Evolutionary conservation across 805 yeast genomes (phyloP).

Genomic region (Candida chauliodis): DNA sequence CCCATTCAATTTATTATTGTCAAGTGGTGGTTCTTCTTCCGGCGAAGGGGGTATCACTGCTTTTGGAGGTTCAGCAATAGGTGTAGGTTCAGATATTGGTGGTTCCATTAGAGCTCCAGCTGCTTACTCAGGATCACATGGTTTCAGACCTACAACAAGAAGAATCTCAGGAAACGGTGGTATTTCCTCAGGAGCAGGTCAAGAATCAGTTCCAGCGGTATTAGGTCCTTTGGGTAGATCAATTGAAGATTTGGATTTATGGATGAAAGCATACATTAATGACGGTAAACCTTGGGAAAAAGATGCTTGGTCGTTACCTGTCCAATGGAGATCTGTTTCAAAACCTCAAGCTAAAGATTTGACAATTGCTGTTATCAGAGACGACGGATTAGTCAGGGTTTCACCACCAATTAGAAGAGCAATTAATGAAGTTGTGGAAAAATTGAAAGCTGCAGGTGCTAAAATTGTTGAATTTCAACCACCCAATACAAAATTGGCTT

Average conservation of each 20-base stretch:
- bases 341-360: slow-evolving; percentile 39
- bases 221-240: slow-evolving; percentile 67
- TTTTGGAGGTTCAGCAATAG: slow-evolving; percentile 39
- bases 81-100: slow-evolving; percentile 44
- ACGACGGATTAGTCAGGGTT: slow-evolving; percentile 64
- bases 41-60: slow-evolving; percentile 44
- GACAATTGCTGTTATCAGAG: slow-evolving; percentile 61
- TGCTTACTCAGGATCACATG: slow-evolving; percentile 39
- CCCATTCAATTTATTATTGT: slow-evolving; percentile 36
- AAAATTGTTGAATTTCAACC: slow-evolving; percentile 55
- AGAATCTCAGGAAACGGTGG: slow-evolving; percentile 34
- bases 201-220: slow-evolving; percentile 63
- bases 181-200: slow-evolving; percentile 44
- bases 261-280: slow-evolving; percentile 61
- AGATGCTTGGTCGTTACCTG: slow-evolving; percentile 46
- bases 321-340: slow-evolving; percentile 51
- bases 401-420: slow-evolving; percentile 64
- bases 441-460: slow-evolving; percentile 57
- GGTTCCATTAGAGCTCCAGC: slow-evolving; percentile 45
- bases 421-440: slow-evolving; percentile 49
- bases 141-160: slow-evolving; percentile 42
- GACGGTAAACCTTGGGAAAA: slow-evolving; percentile 62
- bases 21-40: slow-evolving; percentile 43
- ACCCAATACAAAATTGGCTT: slow-evolving; percentile 54
- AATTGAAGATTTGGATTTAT: slow-evolving; percentile 63